Conservation (phyloP, 495 filamentous ascomycete genomes). For the Daldinia caldariorum region DNA sequence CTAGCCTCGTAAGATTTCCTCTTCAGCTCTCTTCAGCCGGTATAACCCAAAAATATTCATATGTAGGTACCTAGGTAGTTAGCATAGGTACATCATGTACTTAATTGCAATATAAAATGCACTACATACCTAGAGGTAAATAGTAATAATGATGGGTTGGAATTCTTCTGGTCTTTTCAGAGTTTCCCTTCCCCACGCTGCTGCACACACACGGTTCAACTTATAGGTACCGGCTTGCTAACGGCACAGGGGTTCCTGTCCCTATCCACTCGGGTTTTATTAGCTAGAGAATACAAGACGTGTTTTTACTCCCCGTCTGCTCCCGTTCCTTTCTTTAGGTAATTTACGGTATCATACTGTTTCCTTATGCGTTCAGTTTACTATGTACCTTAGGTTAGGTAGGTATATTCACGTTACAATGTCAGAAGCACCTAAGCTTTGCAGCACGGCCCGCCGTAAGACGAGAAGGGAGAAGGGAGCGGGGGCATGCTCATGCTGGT, state of each 20-base stretch:
- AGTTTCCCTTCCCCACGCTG: slow-evolving; percentile 11
- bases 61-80: too few species aligned
- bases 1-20: neutral
- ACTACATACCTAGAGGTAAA: too few species aligned
- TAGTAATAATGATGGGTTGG: too few species aligned
- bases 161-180: slow-evolving; percentile 12
- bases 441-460: slow-evolving; percentile 39
- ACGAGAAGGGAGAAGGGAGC: slow-evolving; percentile 9
- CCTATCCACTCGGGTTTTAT: slow-evolving; percentile 9
- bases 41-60: neutral
- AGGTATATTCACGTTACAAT: slow-evolving; percentile 21
- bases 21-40: neutral
- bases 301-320: neutral
- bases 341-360: slow-evolving; percentile 21
- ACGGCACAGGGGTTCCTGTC: slow-evolving; percentile 30
- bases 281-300: slow-evolving; percentile 6
- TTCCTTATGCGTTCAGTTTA: slow-evolving; percentile 2
- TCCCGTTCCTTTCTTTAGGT: slow-evolving; percentile 3
- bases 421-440: slow-evolving; percentile 32
- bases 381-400: too few species aligned
- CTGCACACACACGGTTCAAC: slow-evolving; percentile 29
- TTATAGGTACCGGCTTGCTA: slow-evolving; percentile 22
- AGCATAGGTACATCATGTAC: too few species aligned
- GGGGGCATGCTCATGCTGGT: slow-evolving; percentile 14
- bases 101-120: too few species aligned